Base-by-base conservation (phyloP, 2,329 filamentous ascomycete species). In the Falciphora oryzae region DNA sequence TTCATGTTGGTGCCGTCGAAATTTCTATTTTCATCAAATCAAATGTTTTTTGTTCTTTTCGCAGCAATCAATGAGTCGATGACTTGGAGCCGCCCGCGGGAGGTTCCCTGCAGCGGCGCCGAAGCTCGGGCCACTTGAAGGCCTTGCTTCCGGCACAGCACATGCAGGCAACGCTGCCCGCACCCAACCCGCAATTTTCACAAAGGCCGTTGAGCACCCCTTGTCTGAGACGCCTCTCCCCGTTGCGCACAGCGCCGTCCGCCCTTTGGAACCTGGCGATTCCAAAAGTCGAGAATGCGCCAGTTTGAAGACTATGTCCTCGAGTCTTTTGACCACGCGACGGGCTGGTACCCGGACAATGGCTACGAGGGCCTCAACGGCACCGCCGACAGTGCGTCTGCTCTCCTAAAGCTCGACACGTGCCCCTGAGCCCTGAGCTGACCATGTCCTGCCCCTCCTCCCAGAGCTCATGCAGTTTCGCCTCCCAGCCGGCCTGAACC, bases 241-340 rank as follows among this genome's bases (percentile, higher is more conserved):
- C 22, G 22, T 25, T 53, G 44, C 44, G 44, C 22, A 22, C 44
- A 25, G 44, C 44, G 44, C 44, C 44, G 44, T 53, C n/a, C 10
- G 44, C 44, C n/a, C n/a, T 53, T 53, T 53, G 44, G 44, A 11
- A 53, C 22, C 44, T 53, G 28, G 58, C 29, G 27, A 59, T 32
- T 22, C 31, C 58, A 60, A 35, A 50, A 44, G 29, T 57, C 66
- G 68, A 79, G 63, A 64, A 97, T 97, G 93, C 88, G 95, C 80
- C 90, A 93, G 79, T 97, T 97, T 81, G 96, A 97, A 92, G 93
- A 96, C 79, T 94, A 96, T 81, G 89, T 97, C 80, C 92, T 96
- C 79, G 85, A 90, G 79, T 91, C 92, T 72, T 97, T 97, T 79
- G 91, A 92, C 76, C 84, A 90, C 75, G 89, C 90, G 65, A 93